Conservation (phyloP, 257 asterid genomes). For the Solanum virginianum region DNA sequence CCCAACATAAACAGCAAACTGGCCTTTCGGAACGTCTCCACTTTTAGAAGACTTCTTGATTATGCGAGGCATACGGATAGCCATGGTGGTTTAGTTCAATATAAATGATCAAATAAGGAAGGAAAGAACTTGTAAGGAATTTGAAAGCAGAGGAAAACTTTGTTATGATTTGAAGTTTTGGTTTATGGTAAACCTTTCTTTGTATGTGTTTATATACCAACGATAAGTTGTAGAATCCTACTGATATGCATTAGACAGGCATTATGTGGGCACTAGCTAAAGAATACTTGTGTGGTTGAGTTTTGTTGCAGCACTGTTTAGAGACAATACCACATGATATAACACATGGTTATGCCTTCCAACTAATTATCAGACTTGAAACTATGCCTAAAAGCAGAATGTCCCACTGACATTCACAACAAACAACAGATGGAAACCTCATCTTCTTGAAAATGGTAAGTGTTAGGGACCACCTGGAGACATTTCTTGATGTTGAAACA, state of each 20-base stretch:
- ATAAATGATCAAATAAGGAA: neutral
- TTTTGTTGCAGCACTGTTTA: neutral
- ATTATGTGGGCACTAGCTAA: neutral
- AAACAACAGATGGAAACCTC: neutral
- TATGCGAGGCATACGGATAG: constrained; percentile 2
- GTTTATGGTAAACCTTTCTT: neutral
- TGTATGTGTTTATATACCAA: neutral
- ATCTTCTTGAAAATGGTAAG: neutral
- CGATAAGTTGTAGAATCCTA: neutral
- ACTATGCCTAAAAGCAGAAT: neutral
- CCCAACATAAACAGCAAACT: constrained; percentile 20
- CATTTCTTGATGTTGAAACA: neutral
- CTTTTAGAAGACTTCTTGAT: neutral
- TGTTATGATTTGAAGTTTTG: neutral
- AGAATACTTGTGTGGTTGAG: constrained; percentile 1
- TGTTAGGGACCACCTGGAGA: neutral
- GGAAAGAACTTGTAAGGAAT: neutral
- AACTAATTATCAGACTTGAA: neutral
- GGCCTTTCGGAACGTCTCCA: constrained; percentile 16
- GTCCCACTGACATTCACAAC: neutral
- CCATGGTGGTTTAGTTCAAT: constrained; percentile 1
- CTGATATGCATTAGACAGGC: neutral
- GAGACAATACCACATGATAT: neutral
- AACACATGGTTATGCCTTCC: constrained; percentile 6
- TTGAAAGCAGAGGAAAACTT: neutral